Conservation (phyloP, 2,329 filamentous ascomycete species). For the Alternaria panax region DNA sequence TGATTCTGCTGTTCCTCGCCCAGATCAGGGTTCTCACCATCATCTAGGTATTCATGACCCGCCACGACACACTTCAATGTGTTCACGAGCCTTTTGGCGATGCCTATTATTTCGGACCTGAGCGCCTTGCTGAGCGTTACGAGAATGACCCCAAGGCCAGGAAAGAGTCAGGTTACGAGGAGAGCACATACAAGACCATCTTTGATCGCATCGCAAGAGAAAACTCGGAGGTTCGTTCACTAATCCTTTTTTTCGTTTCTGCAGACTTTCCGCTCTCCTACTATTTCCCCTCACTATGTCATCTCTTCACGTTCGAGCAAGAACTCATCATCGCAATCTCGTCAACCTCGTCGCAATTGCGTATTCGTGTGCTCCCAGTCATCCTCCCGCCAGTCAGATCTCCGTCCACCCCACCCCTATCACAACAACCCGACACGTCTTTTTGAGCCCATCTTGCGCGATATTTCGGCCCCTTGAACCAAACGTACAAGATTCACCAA, state of each 20-base stretch:
- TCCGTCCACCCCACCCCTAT: background rate
- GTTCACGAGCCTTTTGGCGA: conserved; percentile 97
- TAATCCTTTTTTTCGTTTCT: conserved; percentile 15
- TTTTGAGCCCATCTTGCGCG: background rate
- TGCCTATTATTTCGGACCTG: conserved; percentile 94
- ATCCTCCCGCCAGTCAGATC: background rate
- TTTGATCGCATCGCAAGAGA: conserved; percentile 77
- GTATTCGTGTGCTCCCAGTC: conserved; percentile 19
- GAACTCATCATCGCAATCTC: conserved; percentile 3
- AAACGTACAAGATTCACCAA: background rate
- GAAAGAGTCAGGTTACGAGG: conserved; percentile 68
- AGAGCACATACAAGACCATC: conserved; percentile 78
- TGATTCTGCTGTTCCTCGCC: conserved; percentile 5
- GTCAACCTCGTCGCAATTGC: conserved; percentile 22
- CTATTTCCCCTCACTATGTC: background rate
- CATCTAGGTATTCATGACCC: conserved; percentile 86
- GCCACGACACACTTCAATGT: conserved; percentile 78
- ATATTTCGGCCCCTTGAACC: background rate
- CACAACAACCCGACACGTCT: background rate
- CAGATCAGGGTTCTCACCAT: conserved; percentile 13
- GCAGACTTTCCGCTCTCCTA: background rate
- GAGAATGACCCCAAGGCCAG: conserved; percentile 68
- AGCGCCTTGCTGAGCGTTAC: conserved; percentile 82
- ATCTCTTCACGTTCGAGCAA: background rate
- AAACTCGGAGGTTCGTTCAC: conserved; percentile 71